A percentile compares a stretch with the other conserved stretches of the same genome.
Evolutionary conservation across 2,329 filamentous ascomycete species (phyloP).

Genomic region (Xylaria sp.): DNA sequence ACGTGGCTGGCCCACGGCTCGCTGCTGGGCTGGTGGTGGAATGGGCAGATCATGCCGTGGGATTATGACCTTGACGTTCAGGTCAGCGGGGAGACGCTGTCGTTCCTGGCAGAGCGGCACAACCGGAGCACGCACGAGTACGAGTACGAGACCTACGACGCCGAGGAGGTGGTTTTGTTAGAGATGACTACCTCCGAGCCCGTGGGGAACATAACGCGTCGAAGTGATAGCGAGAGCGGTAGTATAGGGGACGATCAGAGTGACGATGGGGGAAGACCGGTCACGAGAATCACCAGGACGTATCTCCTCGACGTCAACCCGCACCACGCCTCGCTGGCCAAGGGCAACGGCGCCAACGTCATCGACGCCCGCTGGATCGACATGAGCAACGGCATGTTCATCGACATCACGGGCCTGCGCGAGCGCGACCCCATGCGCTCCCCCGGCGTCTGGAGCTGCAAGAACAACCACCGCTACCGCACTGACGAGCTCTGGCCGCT

Average conservation of each 20-base stretch:
- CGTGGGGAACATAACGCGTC: background rate
- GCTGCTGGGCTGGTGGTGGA: conserved; percentile 90
- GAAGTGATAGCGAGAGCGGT: background rate
- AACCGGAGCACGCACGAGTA: conserved; percentile 73
- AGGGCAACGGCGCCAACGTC: conserved; percentile 74
- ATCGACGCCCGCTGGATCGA: conserved; percentile 89
- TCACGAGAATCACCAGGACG: conserved; percentile 38
- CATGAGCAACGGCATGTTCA: conserved; percentile 74
- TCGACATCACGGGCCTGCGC: conserved; percentile 80
- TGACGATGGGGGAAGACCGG: conserved; percentile 14
- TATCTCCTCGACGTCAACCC: conserved; percentile 83
- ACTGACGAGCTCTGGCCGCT: conserved; percentile 77
- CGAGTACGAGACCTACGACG: conserved; percentile 41
- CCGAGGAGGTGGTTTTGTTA: conserved; percentile 20
- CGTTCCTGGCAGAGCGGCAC: conserved; percentile 66
- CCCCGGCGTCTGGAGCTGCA: conserved; percentile 77
- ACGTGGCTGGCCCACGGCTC: conserved; percentile 90
- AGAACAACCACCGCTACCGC: conserved; percentile 76
- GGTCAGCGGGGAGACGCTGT: conserved; percentile 70
- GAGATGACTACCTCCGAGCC: background rate
- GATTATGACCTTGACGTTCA: conserved; percentile 86
- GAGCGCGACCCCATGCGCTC: conserved; percentile 64
- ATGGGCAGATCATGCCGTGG: conserved; percentile 77
- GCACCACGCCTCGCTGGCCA: conserved; percentile 63
- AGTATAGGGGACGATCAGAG: conserved; percentile 33